phyloP scores from a whole-genome alignment of 2,329 filamentous ascomycete genomes.

The Ophiostoma pallidulum region DNA sequence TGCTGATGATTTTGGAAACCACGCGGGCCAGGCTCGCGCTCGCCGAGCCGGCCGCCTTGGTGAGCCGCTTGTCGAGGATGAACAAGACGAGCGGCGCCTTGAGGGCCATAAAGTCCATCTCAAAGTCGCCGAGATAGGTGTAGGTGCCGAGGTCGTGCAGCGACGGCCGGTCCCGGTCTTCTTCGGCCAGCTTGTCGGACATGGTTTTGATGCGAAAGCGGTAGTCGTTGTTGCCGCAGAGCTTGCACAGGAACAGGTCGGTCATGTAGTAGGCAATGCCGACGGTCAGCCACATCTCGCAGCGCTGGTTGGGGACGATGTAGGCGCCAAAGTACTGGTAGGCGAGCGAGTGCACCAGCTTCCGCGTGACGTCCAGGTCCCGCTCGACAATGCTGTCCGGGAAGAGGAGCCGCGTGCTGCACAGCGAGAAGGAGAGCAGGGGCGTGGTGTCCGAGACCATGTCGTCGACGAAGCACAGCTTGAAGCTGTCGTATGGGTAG shows the following conservation, averaged over 20 bases:
- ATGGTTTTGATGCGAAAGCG: slow-evolving; percentile 79
- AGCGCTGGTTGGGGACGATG: slow-evolving; percentile 70
- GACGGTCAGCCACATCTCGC: slow-evolving; percentile 80
- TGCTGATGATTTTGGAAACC: slow-evolving; percentile 75
- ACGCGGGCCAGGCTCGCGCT: slow-evolving; percentile 65
- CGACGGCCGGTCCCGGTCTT: slow-evolving; percentile 74
- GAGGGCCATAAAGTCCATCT: slow-evolving; percentile 79
- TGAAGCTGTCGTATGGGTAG: slow-evolving; percentile 88
- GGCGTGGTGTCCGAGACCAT: slow-evolving; percentile 64
- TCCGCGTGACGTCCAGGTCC: slow-evolving; percentile 70
- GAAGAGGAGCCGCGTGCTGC: slow-evolving; percentile 78
- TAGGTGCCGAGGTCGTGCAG: slow-evolving; percentile 70
- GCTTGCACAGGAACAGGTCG: slow-evolving; percentile 78
- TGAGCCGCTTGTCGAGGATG: slow-evolving; percentile 82
- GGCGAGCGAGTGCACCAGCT: slow-evolving; percentile 73
- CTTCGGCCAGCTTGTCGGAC: slow-evolving; percentile 70
- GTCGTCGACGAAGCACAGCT: slow-evolving; percentile 90
- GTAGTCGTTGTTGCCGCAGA: slow-evolving; percentile 93
- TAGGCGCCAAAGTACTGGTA: slow-evolving; percentile 93
- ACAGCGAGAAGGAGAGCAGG: slow-evolving; percentile 75
- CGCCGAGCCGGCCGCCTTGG: slow-evolving; percentile 76
- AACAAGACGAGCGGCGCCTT: slow-evolving; percentile 89
- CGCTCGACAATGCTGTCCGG: slow-evolving; percentile 78
- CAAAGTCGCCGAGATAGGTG: slow-evolving; percentile 72
- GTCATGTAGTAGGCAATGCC: slow-evolving; percentile 94